Evolutionary conservation across 805 yeast species (phyloP), one percentile per base, ranked within the genome.

Genomic region (Yarrowia phangngaensis): DNA sequence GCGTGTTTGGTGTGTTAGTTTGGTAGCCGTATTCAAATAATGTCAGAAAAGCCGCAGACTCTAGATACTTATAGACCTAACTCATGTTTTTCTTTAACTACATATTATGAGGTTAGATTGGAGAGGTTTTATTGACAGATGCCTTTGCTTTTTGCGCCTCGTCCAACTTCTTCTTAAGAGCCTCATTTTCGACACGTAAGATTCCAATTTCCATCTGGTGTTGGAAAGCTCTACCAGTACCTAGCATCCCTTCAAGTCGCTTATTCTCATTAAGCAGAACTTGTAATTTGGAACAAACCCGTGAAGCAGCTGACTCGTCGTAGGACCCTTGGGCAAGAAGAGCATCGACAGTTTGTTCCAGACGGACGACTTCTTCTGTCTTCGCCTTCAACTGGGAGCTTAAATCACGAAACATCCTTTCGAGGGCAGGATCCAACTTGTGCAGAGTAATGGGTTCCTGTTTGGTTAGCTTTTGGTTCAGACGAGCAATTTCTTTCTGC

Each of bases 251-350:
- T 7, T 35, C 48, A 7, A 41, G 35, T 3, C 35, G 20, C 17
- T 29, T 41, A 16, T 41, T 41, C 12, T 41, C 48, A 16, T 22
- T 15, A 9, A 41, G 28, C 14, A 41, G 15, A 14, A 35, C 17
- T n/a, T 41, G 35, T 35, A 41, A 29, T 12, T 41, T 41, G 34
- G 48, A 11, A 16, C 48, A 41, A 27, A 41, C 48, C 4, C 29
- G 14, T 12, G 20, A 41, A 2, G 48, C 48, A 3, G 35, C 27
- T 5, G 35, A 15, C 16, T 41, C 48, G 8, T 41, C 35, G 26
- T 29, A 30, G 4, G 27, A 15, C 12, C 48, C 35, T 15, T 41
- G 48, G 12, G 28, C 29, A 28, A 41, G 11, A 8, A 41, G 48
- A 15, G 48, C 27, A 15, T 41, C 48, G 16, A 41, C 22, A 9